phyloP scores from a whole-genome alignment of 169 alveolate species.

The Amoebophrya sp. region DNA sequence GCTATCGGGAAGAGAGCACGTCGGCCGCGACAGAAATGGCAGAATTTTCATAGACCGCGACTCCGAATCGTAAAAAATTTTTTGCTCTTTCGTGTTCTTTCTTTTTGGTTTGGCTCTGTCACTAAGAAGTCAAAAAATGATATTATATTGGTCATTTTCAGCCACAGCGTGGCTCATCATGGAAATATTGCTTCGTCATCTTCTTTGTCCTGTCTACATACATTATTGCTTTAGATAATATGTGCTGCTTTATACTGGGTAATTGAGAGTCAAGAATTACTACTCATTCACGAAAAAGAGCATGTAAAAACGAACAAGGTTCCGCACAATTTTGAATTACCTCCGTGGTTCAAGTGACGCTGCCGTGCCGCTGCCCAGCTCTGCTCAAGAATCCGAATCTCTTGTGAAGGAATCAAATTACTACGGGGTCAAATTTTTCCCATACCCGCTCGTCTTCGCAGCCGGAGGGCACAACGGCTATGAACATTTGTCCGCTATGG shows the following conservation, averaged over 20 bases:
- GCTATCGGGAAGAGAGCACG: constrained; percentile 67
- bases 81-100: too few relatives aligned
- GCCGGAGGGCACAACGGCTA: constrained; percentile 72
- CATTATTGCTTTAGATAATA: too few relatives aligned
- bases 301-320: constrained; percentile 30
- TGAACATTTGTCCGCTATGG: constrained; percentile 65
- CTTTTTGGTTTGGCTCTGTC: too few relatives aligned
- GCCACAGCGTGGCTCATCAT: too few relatives aligned
- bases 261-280: too few relatives aligned
- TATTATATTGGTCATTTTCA: too few relatives aligned
- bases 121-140: too few relatives aligned
- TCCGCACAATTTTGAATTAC: constrained; percentile 66
- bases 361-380: constrained; percentile 40
- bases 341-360: constrained; percentile 52
- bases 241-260: too few relatives aligned
- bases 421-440: constrained; percentile 67
- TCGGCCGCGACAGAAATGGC: constrained; percentile 68
- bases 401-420: constrained; percentile 66
- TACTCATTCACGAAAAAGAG: too few relatives aligned
- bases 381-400: constrained; percentile 58
- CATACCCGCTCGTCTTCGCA: constrained; percentile 66
- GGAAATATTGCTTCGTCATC: too few relatives aligned
- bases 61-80: constrained; percentile 55
- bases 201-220: too few relatives aligned
- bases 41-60: constrained; percentile 75